Base-by-base conservation (phyloP, 768 basidiomycete genomes). In the Lactarius akahatsu region DNA sequence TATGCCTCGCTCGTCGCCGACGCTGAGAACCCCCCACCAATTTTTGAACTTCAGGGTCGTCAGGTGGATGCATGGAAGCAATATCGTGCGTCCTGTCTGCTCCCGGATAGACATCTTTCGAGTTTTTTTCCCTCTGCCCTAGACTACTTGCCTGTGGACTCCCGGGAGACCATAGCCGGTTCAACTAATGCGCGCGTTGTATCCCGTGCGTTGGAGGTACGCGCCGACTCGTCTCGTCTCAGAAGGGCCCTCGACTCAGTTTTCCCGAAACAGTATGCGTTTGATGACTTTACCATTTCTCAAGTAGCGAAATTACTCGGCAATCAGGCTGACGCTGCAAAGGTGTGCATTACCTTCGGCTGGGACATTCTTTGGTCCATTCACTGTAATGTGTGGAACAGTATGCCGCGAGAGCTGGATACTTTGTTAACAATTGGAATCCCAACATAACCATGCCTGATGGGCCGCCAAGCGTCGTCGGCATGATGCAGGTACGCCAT, bases 41-140 rank as follows among this genome's bases (percentile, higher is more conserved):
- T 87, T 69, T 87, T 86, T 85, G 83, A 88, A 71, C 69, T 88
- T 9, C 84, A 86, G 71, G 87, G 87, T 11, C 75, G 87, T 32
- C 85, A 87, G 68, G 82, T 79, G 3, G 78, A 82, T 69, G 74
- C 80, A 1, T 87, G 86, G 87, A 86, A 85, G 66, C 62, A 80
- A 59, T 76, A 82, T 23, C 81, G 85, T 83, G 57, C 23, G 75
- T 71, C 7, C 16, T 20, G 13, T 36, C 40, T 30, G 18, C 32
- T 16, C 20, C 11, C 32, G 9, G 23, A 30, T 30, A 4, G 43
- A 69, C 55, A 8, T 13, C 34, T 47, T 54, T 81, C 62, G 76
- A 79, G 20, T 28, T 0, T 15, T 40, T 11, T 26, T 16, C 23
- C 41, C 5, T 4, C 8, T 50, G 30, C n/a, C 16, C 47, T 50